A percentile compares a stretch with the other conserved stretches of the same genome.
phyloP scores from a whole-genome alignment of 352 stramenopile genomes.

The Ochromonadaceae sp. region DNA sequence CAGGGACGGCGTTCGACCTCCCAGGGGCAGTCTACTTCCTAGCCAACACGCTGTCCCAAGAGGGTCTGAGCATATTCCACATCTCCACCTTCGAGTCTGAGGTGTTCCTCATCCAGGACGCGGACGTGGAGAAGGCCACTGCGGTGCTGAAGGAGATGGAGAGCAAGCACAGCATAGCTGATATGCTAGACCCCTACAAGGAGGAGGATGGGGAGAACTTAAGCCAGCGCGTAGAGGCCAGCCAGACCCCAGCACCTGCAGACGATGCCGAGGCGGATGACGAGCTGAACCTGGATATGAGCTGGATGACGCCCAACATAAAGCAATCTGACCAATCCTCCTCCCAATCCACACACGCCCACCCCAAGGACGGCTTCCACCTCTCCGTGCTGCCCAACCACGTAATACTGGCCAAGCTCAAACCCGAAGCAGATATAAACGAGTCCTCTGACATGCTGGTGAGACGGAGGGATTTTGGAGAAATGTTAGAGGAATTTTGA shows the following conservation, averaged over 20 bases:
- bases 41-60: neutral
- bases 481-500: no score
- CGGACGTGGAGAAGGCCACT: neutral
- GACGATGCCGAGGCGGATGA: neutral
- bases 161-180: neutral
- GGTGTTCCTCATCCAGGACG: neutral
- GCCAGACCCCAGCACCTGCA: neutral
- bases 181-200: neutral
- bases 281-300: no score
- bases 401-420: neutral
- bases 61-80: conserved; percentile 13
- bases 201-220: no score
- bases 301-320: neutral
- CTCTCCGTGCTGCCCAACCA: neutral
- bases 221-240: no score
- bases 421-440: neutral
- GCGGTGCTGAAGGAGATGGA: neutral
- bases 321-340: no score
- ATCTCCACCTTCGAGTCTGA: conserved; percentile 13
- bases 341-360: no score
- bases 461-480: no score
- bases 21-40: conserved; percentile 5
- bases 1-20: neutral
- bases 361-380: conserved; percentile 3
- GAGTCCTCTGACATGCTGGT: neutral